Conservation (phyloP, 129 eudicot genomes). For the Artemisia argyi region DNA sequence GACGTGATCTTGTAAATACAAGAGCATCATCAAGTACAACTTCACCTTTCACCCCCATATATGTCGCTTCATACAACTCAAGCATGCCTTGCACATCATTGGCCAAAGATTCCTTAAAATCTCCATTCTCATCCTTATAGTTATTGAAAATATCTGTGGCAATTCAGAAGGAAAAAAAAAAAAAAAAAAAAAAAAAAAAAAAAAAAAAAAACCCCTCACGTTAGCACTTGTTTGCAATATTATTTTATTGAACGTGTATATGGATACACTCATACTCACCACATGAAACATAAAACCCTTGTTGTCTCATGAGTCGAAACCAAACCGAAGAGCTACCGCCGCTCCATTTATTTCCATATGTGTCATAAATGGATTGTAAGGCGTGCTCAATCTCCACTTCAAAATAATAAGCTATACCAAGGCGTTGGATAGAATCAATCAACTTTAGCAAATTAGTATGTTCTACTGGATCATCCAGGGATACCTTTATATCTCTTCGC, state of each 20-base stretch:
- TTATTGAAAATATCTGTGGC: background rate
- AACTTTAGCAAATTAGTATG: background rate
- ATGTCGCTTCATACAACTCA: background rate
- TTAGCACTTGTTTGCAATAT: no score
- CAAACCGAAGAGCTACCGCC: no score
- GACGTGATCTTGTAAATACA: background rate
- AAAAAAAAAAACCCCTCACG: no score
- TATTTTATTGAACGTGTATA: no score
- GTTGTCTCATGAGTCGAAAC: no score
- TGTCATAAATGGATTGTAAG: background rate
- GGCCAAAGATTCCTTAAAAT: background rate
- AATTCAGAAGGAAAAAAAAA: no score
- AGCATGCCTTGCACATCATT: background rate
- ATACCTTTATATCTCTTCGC: background rate
- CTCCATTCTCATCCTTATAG: background rate
- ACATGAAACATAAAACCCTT: no score
- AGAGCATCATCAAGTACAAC: background rate
- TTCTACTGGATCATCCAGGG: background rate
- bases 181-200: no score
- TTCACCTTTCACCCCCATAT: conserved; percentile 6
- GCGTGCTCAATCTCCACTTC: background rate
- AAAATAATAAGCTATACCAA: background rate
- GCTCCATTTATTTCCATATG: no score
- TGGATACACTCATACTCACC: no score
- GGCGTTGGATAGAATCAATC: background rate